These are phyloP conservation scores for Fusarium buxicola DNA, from an alignment of 2,329 filamentous ascomycete species.

Conservation along the genomic window DNA sequence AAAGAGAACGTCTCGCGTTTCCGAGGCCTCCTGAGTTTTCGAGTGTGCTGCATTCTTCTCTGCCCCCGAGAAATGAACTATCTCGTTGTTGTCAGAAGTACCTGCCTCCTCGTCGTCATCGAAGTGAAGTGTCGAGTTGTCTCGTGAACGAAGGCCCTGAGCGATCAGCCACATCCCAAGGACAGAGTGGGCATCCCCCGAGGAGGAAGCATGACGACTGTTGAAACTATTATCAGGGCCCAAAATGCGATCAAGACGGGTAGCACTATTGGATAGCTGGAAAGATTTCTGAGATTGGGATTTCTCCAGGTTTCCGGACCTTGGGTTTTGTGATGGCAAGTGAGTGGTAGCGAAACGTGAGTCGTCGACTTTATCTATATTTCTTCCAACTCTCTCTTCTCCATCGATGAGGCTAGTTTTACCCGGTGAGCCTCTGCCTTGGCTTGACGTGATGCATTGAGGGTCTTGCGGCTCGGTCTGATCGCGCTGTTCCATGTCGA, in stretches of 20 bases:
- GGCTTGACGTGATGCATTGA: background rate
- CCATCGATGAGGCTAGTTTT: background rate
- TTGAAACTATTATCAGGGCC: slow-evolving; percentile 46
- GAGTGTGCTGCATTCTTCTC: background rate
- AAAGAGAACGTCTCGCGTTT: background rate
- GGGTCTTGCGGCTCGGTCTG: background rate
- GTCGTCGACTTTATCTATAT: background rate
- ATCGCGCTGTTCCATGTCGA: slow-evolving; percentile 9
- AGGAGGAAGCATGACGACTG: slow-evolving; percentile 47
- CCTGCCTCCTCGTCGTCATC: slow-evolving; percentile 26
- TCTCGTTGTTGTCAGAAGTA: background rate
- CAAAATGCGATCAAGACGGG: slow-evolving; percentile 38
- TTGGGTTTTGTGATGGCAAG: slow-evolving; percentile 3
- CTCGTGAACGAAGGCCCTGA: slow-evolving; percentile 48
- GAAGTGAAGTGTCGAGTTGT: slow-evolving; percentile 37
- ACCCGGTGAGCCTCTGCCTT: background rate
- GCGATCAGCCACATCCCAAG: slow-evolving; percentile 54
- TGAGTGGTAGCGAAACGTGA: background rate
- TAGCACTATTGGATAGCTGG: slow-evolving; percentile 33
- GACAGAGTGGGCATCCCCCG: slow-evolving; percentile 50
- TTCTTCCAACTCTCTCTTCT: background rate
- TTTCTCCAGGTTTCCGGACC: slow-evolving; percentile 14
- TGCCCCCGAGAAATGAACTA: background rate
- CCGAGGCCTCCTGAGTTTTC: background rate
- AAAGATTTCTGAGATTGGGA: slow-evolving; percentile 27